phyloP scores from a whole-genome alignment of 768 basidiomycete species.

The Panaeolus cyanescens region DNA sequence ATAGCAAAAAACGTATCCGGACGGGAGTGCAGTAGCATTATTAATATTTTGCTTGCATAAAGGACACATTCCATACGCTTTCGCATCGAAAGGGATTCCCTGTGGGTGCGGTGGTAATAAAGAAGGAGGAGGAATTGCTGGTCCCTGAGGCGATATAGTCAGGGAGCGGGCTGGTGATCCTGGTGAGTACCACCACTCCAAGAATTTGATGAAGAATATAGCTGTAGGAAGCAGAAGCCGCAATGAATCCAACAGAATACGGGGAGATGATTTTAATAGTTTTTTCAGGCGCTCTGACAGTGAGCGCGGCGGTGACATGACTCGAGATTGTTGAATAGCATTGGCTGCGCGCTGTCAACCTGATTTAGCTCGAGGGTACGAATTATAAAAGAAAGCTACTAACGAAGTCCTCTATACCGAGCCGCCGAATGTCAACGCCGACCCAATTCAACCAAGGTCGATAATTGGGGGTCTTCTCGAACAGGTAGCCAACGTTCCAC shows the following conservation, averaged over 20 bases:
- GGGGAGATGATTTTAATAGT: slow-evolving; percentile 55
- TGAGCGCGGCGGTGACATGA: not conserved
- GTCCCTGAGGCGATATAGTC: slow-evolving; percentile 62
- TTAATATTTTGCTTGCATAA: slow-evolving; percentile 71
- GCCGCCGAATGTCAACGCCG: slow-evolving; percentile 78
- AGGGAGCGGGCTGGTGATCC: slow-evolving; percentile 81
- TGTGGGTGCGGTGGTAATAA: slow-evolving; percentile 75
- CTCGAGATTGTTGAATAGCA: not conserved
- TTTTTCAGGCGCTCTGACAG: slow-evolving; percentile 45
- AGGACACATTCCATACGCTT: slow-evolving; percentile 81
- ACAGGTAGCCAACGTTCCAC: slow-evolving; percentile 89
- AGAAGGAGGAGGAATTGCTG: slow-evolving; percentile 74
- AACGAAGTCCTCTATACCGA: slow-evolving; percentile 80
- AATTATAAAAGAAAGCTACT: slow-evolving; percentile 21
- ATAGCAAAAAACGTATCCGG: slow-evolving; percentile 95
- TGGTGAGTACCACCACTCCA: slow-evolving; percentile 99
- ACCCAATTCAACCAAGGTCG: slow-evolving; percentile 92
- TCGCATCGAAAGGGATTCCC: slow-evolving; percentile 63
- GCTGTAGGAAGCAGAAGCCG: slow-evolving; percentile 80
- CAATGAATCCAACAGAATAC: slow-evolving; percentile 73
- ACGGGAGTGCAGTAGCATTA: slow-evolving; percentile 89
- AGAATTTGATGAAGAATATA: slow-evolving; percentile 94
- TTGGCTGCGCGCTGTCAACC: slow-evolving; percentile 42
- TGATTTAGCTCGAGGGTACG: slow-evolving; percentile 9
- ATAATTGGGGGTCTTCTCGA: slow-evolving; percentile 83